phyloP scores from a whole-genome alignment of 257 asterid species.

The Penstemon newberryi region DNA sequence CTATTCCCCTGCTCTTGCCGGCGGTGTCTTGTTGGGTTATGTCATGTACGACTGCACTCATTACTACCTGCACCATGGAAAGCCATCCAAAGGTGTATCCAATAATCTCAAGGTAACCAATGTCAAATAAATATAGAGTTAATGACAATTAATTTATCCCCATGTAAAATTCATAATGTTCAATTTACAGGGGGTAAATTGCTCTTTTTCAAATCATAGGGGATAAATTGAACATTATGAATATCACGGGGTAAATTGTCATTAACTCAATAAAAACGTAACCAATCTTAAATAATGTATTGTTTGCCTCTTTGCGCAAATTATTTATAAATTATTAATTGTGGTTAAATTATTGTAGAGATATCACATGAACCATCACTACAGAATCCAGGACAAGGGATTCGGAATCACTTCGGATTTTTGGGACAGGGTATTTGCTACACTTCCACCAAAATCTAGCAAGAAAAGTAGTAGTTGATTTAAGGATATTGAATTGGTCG shows the following conservation, averaged over 20 bases:
- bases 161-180: too few species aligned
- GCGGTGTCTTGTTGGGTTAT: conserved; percentile 75
- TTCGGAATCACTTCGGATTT: conserved; percentile 76
- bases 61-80: conserved; percentile 77
- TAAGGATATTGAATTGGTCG: conserved; percentile 9
- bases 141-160: too few species aligned
- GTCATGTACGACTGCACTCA: conserved; percentile 78
- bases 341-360: conserved; percentile 38
- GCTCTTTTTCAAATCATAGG: too few species aligned
- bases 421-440: conserved; percentile 82
- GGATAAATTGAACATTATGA: too few species aligned
- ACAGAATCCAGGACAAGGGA: conserved; percentile 64
- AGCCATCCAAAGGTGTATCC: conserved; percentile 55
- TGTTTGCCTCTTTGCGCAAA: too few species aligned
- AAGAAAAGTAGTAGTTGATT: conserved; percentile 42
- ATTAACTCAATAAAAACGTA: too few species aligned
- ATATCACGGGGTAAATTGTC: too few species aligned
- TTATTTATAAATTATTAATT: too few species aligned
- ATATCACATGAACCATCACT: conserved; percentile 85
- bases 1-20: conserved; percentile 54
- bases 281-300: too few species aligned
- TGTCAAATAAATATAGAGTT: neutral
- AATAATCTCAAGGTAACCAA: conserved; percentile 59
- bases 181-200: too few species aligned
- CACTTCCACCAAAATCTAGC: conserved; percentile 55